phyloP scores from a whole-genome alignment of 2,329 filamentous ascomycete species.

The Cladosporium oxysporum region DNA sequence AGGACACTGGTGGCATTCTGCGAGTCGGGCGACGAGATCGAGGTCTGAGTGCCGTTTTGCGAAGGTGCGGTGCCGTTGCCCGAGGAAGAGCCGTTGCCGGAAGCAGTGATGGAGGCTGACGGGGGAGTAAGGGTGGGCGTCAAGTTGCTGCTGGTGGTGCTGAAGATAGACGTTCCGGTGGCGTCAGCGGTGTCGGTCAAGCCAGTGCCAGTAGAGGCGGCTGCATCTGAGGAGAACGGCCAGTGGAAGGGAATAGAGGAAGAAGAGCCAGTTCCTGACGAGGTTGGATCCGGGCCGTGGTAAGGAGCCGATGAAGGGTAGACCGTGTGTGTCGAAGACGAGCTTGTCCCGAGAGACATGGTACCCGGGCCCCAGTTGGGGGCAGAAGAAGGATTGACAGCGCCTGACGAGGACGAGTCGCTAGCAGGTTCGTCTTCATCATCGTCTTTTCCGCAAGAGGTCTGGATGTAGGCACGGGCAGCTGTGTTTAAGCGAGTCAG shows the following conservation, averaged over 20 bases:
- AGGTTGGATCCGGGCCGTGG: conserved; percentile 14
- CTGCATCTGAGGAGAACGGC: conserved; percentile 4
- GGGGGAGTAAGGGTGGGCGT: neutral
- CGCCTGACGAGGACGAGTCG: neutral
- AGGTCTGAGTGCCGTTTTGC: conserved; percentile 6
- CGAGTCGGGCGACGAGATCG: neutral
- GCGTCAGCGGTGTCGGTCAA: conserved; percentile 7
- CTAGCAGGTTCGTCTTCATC: neutral
- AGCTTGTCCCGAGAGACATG: neutral
- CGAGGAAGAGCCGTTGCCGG: neutral
- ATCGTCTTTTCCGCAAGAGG: neutral
- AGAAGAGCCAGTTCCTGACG: neutral
- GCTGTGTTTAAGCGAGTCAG: neutral
- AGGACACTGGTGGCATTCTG: neutral
- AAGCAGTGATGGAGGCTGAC: neutral
- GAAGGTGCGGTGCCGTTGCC: conserved; percentile 2
- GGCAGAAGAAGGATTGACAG: neutral
- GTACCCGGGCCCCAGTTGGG: conserved; percentile 1
- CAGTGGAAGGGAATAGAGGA: conserved; percentile 11
- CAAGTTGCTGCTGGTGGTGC: neutral
- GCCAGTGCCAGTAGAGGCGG: neutral
- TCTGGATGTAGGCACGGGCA: conserved; percentile 14
- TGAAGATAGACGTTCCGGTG: neutral
- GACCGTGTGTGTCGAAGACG: conserved; percentile 1
- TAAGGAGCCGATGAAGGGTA: conserved; percentile 17